Evolutionary conservation across 1,284 basidiomycete genomes (phyloP), one percentile per base, ranked within the genome.

Genomic region (Microbotryum lychnidis-dioicae): DNA sequence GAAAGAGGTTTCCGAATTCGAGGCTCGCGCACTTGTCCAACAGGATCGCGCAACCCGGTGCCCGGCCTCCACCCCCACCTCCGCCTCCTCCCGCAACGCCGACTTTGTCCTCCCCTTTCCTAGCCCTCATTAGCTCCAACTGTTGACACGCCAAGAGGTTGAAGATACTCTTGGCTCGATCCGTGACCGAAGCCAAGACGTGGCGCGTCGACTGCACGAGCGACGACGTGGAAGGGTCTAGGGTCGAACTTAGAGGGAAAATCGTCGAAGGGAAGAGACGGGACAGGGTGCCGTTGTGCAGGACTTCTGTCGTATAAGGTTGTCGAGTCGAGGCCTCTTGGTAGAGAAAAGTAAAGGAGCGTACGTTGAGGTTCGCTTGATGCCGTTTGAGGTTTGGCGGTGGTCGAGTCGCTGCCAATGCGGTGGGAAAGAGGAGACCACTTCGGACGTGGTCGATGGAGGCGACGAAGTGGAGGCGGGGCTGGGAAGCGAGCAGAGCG

Each of bases 401-500:
- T 64, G 45, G 72, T 2, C 70, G 71, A 0, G 74, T 69, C 42
- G 73, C 72, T n/a, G 67, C 67, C 3, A 71, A 57, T 0, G 73
- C 61, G 0, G 74, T 65, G 0, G 78, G 75, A 67, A 87, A 93
- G 18, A 93, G 79, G 23, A 91, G 78, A 0, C 89, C 83, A 0
- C 88, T 81, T 69, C 87, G 84, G 70, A 91, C 77, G 76, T 91
- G 88, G 76, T 96, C 92, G 56, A 91, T 79, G 23, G 90, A 89
- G 0, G 87, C 87, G 54, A 85, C 77, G 60, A 96, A 74, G 75
- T 91, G 89, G 63, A 94, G 86, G 65, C 80, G 78, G 2, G 84
- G 84, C 56, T 81, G 82, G 23, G 83, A 80, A 0, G 86, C 86
- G 46, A 96, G 81, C 8, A 85, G 77, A 0, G 84, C 80, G 33